Evolutionary conservation across 176 grass and related monocot genomes (phyloP).

Genomic region (Zizania latifolia): DNA sequence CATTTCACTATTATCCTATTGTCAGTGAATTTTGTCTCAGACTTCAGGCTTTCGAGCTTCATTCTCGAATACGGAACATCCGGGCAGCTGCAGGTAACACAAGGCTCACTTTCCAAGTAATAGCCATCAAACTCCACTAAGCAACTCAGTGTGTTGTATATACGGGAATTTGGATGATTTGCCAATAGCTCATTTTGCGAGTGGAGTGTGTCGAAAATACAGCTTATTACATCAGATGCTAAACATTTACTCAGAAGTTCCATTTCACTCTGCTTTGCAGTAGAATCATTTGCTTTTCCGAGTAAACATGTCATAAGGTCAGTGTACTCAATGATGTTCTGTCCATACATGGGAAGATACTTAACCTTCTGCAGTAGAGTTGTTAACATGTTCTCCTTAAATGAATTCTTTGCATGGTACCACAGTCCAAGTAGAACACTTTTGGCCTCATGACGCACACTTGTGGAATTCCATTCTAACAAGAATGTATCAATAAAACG

Average conservation of each 20-base stretch:
- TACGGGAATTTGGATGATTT: conserved; percentile 96
- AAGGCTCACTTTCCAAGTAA: conserved; percentile 95
- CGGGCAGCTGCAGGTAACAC: conserved; percentile 95
- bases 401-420: conserved; percentile 66
- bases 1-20: conserved; percentile 99
- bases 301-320: conserved; percentile 82
- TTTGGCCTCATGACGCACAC: conserved; percentile 91
- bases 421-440: conserved; percentile 83
- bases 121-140: conserved; percentile 98
- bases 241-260: conserved; percentile 72
- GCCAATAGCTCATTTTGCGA: conserved; percentile 93
- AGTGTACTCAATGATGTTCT: conserved; percentile 91
- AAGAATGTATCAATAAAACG: conserved; percentile 80
- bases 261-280: conserved; percentile 57
- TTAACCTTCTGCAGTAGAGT: conserved; percentile 73
- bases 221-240: conserved; percentile 69
- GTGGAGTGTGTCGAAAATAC: conserved; percentile 87
- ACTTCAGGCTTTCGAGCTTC: conserved; percentile 97
- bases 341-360: conserved; percentile 78
- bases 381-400: conserved; percentile 68
- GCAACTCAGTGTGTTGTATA: conserved; percentile 81
- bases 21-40: conserved; percentile 94
- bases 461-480: conserved; percentile 88
- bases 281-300: conserved; percentile 64
- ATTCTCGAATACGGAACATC: conserved; percentile 87